These are phyloP conservation scores for Verticillium albo-atrum DNA, from an alignment of 2,329 filamentous ascomycete species.

Conservation along the genomic window DNA sequence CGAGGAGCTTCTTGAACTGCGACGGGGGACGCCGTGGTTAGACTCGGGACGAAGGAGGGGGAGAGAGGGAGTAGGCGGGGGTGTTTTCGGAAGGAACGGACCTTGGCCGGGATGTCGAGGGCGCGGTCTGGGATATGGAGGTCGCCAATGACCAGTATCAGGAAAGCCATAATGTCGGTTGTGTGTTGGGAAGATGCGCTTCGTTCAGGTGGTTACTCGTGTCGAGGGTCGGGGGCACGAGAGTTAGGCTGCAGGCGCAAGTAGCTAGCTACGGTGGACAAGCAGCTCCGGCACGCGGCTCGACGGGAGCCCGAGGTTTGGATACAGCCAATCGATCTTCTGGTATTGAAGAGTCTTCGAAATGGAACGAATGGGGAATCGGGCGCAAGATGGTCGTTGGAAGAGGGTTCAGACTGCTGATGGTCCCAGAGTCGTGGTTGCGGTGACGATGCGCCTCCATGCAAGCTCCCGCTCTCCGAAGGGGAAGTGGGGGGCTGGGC, in stretches of 20 bases:
- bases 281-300: background rate
- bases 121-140: conserved; percentile 91
- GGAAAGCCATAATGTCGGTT: conserved; percentile 66
- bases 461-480: background rate
- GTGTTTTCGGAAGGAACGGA: conserved; percentile 32
- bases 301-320: background rate
- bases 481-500: background rate
- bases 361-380: background rate
- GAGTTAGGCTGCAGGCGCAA: background rate
- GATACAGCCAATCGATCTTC: background rate
- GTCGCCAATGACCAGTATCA: conserved; percentile 89
- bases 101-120: conserved; percentile 87
- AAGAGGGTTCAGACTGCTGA: background rate
- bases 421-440: background rate
- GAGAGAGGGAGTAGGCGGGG: too few relatives aligned
- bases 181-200: background rate
- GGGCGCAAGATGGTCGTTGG: background rate
- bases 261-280: background rate
- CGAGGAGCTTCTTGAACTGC: conserved; percentile 81
- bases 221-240: background rate
- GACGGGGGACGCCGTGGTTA: background rate
- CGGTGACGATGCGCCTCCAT: background rate
- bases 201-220: background rate
- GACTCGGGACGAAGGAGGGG: conserved; percentile 7
- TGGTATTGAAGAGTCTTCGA: too few relatives aligned